phyloP scores from a whole-genome alignment of 768 basidiomycete species.

The Naganishia antarctica region DNA sequence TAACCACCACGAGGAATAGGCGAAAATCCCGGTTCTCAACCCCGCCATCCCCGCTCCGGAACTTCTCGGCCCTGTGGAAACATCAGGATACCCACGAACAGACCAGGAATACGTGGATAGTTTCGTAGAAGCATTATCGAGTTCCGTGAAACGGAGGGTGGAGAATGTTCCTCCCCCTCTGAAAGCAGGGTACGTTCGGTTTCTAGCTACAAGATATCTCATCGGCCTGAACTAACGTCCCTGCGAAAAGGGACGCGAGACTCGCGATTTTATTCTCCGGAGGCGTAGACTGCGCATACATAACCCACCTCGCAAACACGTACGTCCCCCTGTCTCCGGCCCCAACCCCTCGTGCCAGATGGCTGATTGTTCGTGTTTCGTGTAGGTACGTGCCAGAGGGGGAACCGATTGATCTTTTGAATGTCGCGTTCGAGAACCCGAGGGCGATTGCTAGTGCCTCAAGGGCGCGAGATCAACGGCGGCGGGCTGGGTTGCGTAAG shows the following conservation, averaged over 20 bases:
- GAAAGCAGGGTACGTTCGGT: slow-evolving; percentile 31
- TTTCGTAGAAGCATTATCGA: slow-evolving; percentile 52
- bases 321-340: slow-evolving; percentile 49
- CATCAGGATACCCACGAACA: slow-evolving; percentile 49
- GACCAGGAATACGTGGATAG: slow-evolving; percentile 49
- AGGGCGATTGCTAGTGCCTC: slow-evolving; percentile 57
- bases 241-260: slow-evolving; percentile 48
- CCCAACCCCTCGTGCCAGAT: not conserved
- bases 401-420: slow-evolving; percentile 85
- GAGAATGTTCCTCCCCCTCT: slow-evolving; percentile 60
- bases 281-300: slow-evolving; percentile 83
- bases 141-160: slow-evolving; percentile 66
- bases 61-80: slow-evolving; percentile 23
- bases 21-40: slow-evolving; percentile 14
- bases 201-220: too few relatives aligned
- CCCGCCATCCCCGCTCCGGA: not conserved
- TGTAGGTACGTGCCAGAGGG: slow-evolving; percentile 68
- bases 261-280: slow-evolving; percentile 90
- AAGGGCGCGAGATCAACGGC: slow-evolving; percentile 31
- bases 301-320: slow-evolving; percentile 76
- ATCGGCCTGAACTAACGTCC: slow-evolving; percentile 3
- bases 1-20: too few relatives aligned
- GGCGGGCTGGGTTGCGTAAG: slow-evolving; percentile 48
- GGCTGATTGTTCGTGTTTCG: too few relatives aligned
- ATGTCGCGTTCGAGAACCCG: slow-evolving; percentile 95